Evolutionary conservation across 352 stramenopile species (phyloP).

Genomic region (Globisporangium sylvaticum): DNA sequence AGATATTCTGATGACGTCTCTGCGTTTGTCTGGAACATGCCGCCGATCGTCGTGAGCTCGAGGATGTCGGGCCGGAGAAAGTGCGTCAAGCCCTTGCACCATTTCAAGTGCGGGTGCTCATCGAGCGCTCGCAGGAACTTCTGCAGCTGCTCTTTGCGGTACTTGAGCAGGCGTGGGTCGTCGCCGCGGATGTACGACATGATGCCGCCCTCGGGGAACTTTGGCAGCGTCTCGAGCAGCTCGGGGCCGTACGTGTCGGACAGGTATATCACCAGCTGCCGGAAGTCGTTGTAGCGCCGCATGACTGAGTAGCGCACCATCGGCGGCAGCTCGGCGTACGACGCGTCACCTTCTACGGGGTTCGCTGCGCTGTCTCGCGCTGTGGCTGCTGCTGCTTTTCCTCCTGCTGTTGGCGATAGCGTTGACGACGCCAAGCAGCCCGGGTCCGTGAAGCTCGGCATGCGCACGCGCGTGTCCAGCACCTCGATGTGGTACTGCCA

Average conservation of each 20-base stretch:
- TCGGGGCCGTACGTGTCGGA: constrained; percentile 41
- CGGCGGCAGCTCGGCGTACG: constrained; percentile 47
- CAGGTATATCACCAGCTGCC: constrained; percentile 55
- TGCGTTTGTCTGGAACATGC: constrained; percentile 24
- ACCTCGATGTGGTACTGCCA: constrained; percentile 84
- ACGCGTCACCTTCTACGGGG: not conserved
- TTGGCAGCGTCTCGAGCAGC: constrained; percentile 44
- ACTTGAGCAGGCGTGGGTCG: constrained; percentile 66
- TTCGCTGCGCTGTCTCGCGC: not conserved
- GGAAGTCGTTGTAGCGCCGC: constrained; percentile 77
- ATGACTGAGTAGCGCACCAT: constrained; percentile 80
- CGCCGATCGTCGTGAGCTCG: constrained; percentile 35
- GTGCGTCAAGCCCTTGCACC: constrained; percentile 46
- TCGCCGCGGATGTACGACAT: constrained; percentile 74
- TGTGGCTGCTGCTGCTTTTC: not conserved
- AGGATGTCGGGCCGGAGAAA: constrained; percentile 65
- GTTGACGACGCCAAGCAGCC: constrained; percentile 16
- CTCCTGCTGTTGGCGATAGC: constrained; percentile 8
- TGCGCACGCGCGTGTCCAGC: constrained; percentile 51
- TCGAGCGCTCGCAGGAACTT: constrained; percentile 60
- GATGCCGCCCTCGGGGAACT: constrained; percentile 65
- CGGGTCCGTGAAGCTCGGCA: constrained; percentile 18
- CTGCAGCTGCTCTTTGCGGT: constrained; percentile 58
- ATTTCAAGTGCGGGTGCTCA: constrained; percentile 51
- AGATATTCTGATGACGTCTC: constrained; percentile 16